Percentiles rank a stretch among this genome's conserved stretches.
Conservation (phyloP, 345 rosid species). For the Aquilaria malaccensis region DNA sequence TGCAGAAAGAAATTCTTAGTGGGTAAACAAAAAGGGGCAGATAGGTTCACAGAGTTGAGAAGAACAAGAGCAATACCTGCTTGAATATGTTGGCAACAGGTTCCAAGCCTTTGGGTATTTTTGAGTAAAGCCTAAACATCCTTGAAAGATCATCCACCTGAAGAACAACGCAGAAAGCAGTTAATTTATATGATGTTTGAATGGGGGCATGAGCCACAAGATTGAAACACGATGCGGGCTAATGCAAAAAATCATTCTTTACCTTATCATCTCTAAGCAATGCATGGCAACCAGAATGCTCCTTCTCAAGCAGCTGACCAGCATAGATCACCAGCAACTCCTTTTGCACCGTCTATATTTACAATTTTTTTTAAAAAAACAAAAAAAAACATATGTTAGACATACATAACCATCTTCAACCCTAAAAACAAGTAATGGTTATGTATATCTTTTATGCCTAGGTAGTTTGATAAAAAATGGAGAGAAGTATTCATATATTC, state of each 20-base stretch:
- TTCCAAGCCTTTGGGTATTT: conserved; percentile 68
- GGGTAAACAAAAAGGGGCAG: neutral
- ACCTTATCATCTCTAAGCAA: conserved; percentile 95
- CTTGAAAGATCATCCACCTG: conserved; percentile 94
- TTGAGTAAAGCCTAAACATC: conserved; percentile 86
- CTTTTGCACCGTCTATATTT: conserved; percentile 79
- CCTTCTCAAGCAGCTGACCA: conserved; percentile 73
- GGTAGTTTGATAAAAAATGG: neutral
- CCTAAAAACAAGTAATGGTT: too few species aligned
- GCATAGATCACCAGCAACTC: conserved; percentile 66
- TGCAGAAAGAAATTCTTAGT: conserved; percentile 20
- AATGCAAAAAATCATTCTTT: neutral
- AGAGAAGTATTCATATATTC: neutral
- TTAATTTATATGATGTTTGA: too few species aligned
- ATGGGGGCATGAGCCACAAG: too few species aligned
- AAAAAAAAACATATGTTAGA: conserved; percentile 2
- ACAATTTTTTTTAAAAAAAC: conserved; percentile 3
- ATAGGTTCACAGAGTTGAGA: neutral
- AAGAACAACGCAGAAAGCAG: neutral
- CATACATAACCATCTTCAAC: neutral
- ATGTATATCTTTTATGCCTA: neutral
- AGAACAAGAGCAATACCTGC: conserved; percentile 43
- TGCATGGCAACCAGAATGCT: conserved; percentile 82
- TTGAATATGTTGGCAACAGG: conserved; percentile 80
- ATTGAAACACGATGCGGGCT: neutral